Evolutionary conservation across 1,284 basidiomycete genomes (phyloP), one percentile per base, ranked within the genome.

Genomic region (Pseudozyma tsukubaensis): DNA sequence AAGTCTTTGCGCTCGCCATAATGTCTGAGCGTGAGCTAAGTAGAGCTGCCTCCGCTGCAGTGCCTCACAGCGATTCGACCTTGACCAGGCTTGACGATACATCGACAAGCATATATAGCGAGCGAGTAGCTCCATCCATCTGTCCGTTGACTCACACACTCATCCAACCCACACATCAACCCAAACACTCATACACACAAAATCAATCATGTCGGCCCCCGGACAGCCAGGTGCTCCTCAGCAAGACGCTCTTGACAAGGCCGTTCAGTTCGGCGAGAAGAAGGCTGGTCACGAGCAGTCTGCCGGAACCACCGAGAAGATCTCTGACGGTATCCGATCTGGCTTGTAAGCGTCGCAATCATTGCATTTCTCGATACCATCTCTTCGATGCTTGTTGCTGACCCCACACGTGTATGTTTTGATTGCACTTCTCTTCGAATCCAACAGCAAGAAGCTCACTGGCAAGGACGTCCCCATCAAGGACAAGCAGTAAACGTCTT

Each of bases 161-260:
- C 47, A 57, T 43, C 34, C 63, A 47, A 24, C 37, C 18, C 14
- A 29, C 21, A n/a, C 24, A 43, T 3, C 43, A n/a, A 57, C 34
- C 16, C 32, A 3, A 29, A 45, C 42, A 9, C 42, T 9, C 37
- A 24, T 47, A 39, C 29, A 39, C 18, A 53, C 35, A 24, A 1
- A 43, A 18, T 29, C 21, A 14, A 72, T 47, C 19, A 72, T 75
- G 63, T 63, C 62, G 13, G 68, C 72, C 36, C 73, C 69, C 24
- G 39, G 51, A 44, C 73, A 72, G 44, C 57, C 59, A 58, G 55
- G 47, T 35, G 66, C 54, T 40, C 59, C 60, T 24, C 78, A 72
- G 54, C 76, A 79, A 54, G 78, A 79, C 37, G 72, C 67, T 16
- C 76, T 79, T 48, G 78, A 79, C 70, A 79, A 79, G 73, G 78